A percentile compares a stretch with the other conserved stretches of the same genome.
These are phyloP conservation scores for Acephala macrosclerotiorum DNA, from an alignment of 2,329 filamentous ascomycete species.

Conservation along the genomic window DNA sequence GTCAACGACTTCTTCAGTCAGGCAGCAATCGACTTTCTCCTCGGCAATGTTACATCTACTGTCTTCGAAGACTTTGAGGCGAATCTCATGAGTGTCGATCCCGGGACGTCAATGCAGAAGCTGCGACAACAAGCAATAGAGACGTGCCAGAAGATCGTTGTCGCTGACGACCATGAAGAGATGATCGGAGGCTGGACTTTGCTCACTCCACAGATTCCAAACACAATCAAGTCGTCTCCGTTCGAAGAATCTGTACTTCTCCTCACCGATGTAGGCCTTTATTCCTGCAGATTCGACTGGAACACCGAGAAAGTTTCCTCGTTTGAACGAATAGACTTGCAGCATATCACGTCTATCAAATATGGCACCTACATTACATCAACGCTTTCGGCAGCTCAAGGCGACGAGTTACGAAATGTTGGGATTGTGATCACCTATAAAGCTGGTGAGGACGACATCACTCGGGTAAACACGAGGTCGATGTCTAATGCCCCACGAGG, in stretches of 20 bases:
- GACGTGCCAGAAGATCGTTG: slow-evolving; percentile 83
- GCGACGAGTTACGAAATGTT: slow-evolving; percentile 80
- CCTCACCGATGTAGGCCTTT: slow-evolving; percentile 83
- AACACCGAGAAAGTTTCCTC: slow-evolving; percentile 91
- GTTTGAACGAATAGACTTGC: slow-evolving; percentile 85
- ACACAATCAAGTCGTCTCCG: slow-evolving; percentile 72
- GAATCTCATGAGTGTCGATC: slow-evolving; percentile 92
- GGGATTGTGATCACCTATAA: slow-evolving; percentile 84
- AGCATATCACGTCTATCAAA: slow-evolving; percentile 75
- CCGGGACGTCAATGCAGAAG: slow-evolving; percentile 84
- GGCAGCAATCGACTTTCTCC: slow-evolving; percentile 90
- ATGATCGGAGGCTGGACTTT: slow-evolving; percentile 91
- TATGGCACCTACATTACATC: slow-evolving; percentile 91
- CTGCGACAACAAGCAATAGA: slow-evolving; percentile 91
- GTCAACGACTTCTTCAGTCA: slow-evolving; percentile 98
- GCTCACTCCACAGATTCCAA: slow-evolving; percentile 75
- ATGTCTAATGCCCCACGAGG: slow-evolving; percentile 61
- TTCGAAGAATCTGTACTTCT: slow-evolving; percentile 91
- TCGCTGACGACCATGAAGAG: slow-evolving; percentile 84
- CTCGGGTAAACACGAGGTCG: slow-evolving; percentile 85
- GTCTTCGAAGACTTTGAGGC: slow-evolving; percentile 96
- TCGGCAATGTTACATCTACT: slow-evolving; percentile 83
- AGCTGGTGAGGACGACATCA: slow-evolving; percentile 73
- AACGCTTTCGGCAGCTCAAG: slow-evolving; percentile 78
- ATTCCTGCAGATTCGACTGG: slow-evolving; percentile 94